Conservation (phyloP, 768 basidiomycete species). For the Aureoboletus auriporus region DNA sequence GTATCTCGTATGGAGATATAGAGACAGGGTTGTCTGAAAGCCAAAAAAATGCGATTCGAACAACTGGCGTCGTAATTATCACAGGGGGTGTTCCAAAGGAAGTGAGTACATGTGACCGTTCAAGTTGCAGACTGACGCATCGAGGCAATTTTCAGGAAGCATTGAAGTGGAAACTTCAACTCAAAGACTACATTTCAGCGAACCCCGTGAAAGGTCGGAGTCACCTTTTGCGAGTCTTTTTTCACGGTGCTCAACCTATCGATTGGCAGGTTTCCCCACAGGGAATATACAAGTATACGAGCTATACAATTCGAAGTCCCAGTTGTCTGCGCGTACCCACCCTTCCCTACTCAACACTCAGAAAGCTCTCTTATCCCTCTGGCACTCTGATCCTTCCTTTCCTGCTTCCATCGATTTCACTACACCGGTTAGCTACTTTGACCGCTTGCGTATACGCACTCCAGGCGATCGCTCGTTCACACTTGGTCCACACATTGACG, state of each 20-base stretch:
- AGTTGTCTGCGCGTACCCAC: slow-evolving; percentile 67
- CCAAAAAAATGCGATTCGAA: slow-evolving; percentile 43
- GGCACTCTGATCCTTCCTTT: slow-evolving; percentile 41
- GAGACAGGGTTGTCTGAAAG: slow-evolving; percentile 43
- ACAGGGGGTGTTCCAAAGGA: slow-evolving; percentile 53
- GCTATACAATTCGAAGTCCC: slow-evolving; percentile 63
- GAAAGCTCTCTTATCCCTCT: slow-evolving; percentile 51
- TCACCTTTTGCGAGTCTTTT: not conserved
- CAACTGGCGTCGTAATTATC: slow-evolving; percentile 53
- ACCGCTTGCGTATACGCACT: slow-evolving; percentile 67
- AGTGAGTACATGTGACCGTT: slow-evolving; percentile 29
- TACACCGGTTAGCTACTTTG: slow-evolving; percentile 71
- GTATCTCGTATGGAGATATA: slow-evolving; percentile 43
- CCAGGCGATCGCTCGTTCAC: slow-evolving; percentile 69
- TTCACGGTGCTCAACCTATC: not conserved
- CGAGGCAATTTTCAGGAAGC: slow-evolving; percentile 42
- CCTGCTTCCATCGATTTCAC: slow-evolving; percentile 43
- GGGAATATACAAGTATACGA: slow-evolving; percentile 72
- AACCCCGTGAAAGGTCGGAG: slow-evolving; percentile 58
- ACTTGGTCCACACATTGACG: slow-evolving; percentile 58
- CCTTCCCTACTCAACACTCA: slow-evolving; percentile 56
- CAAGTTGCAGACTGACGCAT: not conserved
- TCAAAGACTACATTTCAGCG: slow-evolving; percentile 49
- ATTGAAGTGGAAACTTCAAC: slow-evolving; percentile 50
- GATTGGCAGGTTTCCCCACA: slow-evolving; percentile 53